A percentile compares a stretch with the other conserved stretches of the same genome.
phyloP scores from a whole-genome alignment of 495 filamentous ascomycete species.

The Peziza echinospora region DNA sequence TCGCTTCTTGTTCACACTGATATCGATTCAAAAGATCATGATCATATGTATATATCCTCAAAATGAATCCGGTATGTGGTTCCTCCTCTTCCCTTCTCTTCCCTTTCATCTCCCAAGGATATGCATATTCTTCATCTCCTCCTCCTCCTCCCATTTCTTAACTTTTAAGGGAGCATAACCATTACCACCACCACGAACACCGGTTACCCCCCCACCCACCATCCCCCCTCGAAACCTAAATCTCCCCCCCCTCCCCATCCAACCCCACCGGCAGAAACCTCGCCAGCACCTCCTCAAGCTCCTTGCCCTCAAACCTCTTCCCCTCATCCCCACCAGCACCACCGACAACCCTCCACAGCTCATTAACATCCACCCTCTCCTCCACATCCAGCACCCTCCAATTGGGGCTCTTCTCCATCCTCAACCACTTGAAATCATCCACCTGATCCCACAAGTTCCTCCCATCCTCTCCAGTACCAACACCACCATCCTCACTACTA shows the following conservation, averaged over 20 bases:
- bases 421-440: constrained; percentile 96
- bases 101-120: no score
- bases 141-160: no score
- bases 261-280: no score
- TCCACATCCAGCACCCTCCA: constrained; percentile 49
- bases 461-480: constrained; percentile 11
- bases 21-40: no score
- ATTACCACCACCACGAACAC: no score
- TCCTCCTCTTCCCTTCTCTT: neutral
- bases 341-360: neutral
- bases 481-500: constrained; percentile 20
- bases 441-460: constrained; percentile 66
- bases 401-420: constrained; percentile 64
- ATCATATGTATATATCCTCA: no score
- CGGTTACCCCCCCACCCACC: no score
- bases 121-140: no score
- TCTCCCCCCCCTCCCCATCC: neutral
- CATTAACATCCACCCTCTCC: constrained; percentile 29
- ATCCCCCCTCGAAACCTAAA: no score
- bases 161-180: no score
- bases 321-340: constrained; percentile 18
- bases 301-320: neutral
- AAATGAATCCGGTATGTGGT: no score
- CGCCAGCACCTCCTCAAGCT: neutral
- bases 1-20: no score